Base-by-base conservation (phyloP, 2,329 filamentous ascomycete genomes). In the Colletotrichum eremochloae region DNA sequence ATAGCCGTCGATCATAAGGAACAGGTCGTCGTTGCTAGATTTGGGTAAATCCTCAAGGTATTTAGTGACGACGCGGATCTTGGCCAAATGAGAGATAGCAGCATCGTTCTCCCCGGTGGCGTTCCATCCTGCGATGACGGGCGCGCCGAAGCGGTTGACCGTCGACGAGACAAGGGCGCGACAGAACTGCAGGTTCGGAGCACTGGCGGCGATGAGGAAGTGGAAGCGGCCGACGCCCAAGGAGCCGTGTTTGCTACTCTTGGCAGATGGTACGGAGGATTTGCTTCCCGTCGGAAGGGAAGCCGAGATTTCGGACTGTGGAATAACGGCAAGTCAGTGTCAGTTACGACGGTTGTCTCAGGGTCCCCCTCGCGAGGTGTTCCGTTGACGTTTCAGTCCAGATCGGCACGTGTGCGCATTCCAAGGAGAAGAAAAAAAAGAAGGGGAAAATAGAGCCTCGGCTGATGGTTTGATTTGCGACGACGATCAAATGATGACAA, bases 1-100 rank as follows among this genome's bases (percentile, higher is more conserved):
- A 77, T 89, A 86, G 1, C 88, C 90, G 77, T 93, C 91, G 7
- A 91, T 84, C 58, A 93, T 84, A 69, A 93, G 80, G 9, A 92
- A 86, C 38, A 94, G 80, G 77, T 93, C 91, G 29, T 89, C 83
- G 68, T 90, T 79, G 5, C 80, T 76, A 11, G 74, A 76, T 2
- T 65, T 42, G 11, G 71, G 68, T 3, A 83, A 75, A 20, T 74
- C 74, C 42, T 80, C 68, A 18, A 84, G 75, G 64, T 84, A 83
- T n/a, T 77, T 76, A 53, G 79, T 69, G 18, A 83, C 79, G 56
- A 79, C 76, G 58, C 81, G 80, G 15, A 85, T 75, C 72, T 83
- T 84, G 71, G 83, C 83, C 36, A 84, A 77, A 64, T 84, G 83
- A 5, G 81, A 81, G 14, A 73, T 71, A 46, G 77, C 76, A 20